Evolutionary conservation across 495 filamentous ascomycete species (phyloP), one percentile per base, ranked within the genome.

Genomic region (Aspergillus campestris): DNA sequence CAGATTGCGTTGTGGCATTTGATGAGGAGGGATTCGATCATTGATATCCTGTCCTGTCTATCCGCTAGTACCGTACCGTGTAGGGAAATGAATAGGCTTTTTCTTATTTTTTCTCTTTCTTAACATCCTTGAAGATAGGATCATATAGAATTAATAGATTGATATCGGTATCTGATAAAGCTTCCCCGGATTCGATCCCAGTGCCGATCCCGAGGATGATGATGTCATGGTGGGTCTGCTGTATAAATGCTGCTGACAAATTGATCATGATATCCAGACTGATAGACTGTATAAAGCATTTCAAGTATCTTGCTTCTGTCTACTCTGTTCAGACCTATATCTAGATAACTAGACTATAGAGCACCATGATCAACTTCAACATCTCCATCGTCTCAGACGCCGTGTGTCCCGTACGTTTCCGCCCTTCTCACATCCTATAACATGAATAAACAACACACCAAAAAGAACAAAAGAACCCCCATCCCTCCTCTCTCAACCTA

Each of bases 371-470:
- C 14, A 78, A 80, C 51, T 88, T 87, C 72, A 72, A 75, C 33
- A 86, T 92, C 61, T 73, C 84, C 15, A 75, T 92, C 49, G 77
- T 86, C 51, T 74, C 68, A 35, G 88, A 92, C 67, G 83, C 75
- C 13, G 78, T 91, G 47, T 94, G 88, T 58, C 87, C 87, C 47
- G 80, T 79, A 60, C 45, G 66, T 59, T n/a, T 18, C 33, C 32
- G 40, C 42, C 34, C 35, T 36, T 31, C 15, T 38, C 24, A n/a
- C n/a, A n/a, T n/a, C n/a, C n/a, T n/a, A n/a, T n/a, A n/a, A n/a
- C n/a, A n/a, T n/a, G n/a, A n/a, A n/a, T n/a, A n/a, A n/a, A n/a
- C n/a, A n/a, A n/a, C n/a, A n/a, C 10, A 40, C 9, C 15, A 50
- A 40, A 12, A 41, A 5, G n/a, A 34, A 12, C 37, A 50, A 46